Percentiles rank a stretch among this genome's conserved stretches.
Conservation (phyloP, 2,329 filamentous ascomycete species). For the Plectosphaerella sp. region DNA sequence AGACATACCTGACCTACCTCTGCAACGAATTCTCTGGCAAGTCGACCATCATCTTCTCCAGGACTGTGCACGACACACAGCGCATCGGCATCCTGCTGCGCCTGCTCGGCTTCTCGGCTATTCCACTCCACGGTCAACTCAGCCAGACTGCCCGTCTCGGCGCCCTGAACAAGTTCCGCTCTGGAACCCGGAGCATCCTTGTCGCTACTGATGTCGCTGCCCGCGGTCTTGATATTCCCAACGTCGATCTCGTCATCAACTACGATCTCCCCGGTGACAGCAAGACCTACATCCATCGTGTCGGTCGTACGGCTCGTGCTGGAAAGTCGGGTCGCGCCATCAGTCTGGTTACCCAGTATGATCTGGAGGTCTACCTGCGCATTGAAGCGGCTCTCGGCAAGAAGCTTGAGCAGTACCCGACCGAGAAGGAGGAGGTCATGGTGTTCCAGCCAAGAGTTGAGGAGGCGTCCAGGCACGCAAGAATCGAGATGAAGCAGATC, state of each 20-base stretch:
- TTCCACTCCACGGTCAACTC: conserved; percentile 89
- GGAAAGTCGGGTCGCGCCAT: conserved; percentile 81
- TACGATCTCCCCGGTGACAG: conserved; percentile 78
- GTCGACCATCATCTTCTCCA: conserved; percentile 82
- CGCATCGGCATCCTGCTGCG: conserved; percentile 79
- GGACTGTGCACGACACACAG: conserved; percentile 89
- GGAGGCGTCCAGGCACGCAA: conserved; percentile 77
- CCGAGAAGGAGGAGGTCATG: conserved; percentile 80
- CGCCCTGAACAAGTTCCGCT: conserved; percentile 84
- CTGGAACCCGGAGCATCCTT: conserved; percentile 76
- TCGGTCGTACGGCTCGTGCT: conserved; percentile 82
- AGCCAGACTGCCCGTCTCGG: conserved; percentile 83
- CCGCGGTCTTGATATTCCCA: conserved; percentile 86
- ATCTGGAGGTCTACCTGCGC: conserved; percentile 72
- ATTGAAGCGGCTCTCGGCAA: conserved; percentile 81
- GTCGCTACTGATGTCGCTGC: conserved; percentile 94
- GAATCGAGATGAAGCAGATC: conserved; percentile 75
- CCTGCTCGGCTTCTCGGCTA: conserved; percentile 80
- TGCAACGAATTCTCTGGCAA: conserved; percentile 85
- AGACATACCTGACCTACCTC: conserved; percentile 82
- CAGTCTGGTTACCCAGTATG: conserved; percentile 81
- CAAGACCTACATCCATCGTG: conserved; percentile 88
- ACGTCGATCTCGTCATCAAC: conserved; percentile 85
- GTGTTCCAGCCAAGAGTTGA: conserved; percentile 72
- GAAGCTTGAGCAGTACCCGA: conserved; percentile 65